phyloP scores from a whole-genome alignment of 2,329 filamentous ascomycete species.

The Colletotrichum sp. region DNA sequence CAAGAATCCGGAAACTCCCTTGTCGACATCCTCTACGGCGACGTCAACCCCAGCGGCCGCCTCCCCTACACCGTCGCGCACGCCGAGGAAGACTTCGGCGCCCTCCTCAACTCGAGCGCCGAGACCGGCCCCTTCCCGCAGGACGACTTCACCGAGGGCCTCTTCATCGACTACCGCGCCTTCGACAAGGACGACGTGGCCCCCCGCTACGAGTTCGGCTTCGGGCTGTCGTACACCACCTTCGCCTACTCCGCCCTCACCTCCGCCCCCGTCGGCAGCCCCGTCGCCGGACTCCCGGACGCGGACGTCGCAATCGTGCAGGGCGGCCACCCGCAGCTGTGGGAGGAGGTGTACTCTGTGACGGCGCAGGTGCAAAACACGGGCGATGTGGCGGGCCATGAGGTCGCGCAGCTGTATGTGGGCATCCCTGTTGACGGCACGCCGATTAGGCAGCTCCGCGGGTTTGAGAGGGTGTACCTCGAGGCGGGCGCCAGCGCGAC shows the following conservation, averaged over 20 bases:
- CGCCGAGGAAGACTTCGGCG: conserved; percentile 76
- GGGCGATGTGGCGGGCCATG: conserved; percentile 65
- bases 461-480: conserved; percentile 53
- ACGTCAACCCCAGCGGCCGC: conserved; percentile 61
- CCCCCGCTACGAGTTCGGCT: conserved; percentile 81
- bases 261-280: conserved; percentile 62
- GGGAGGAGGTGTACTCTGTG: conserved; percentile 50
- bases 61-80: conserved; percentile 74
- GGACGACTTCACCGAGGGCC: conserved; percentile 76
- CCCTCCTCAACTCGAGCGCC: conserved; percentile 60
- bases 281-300: conserved; percentile 40
- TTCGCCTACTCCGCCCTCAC: conserved; percentile 61
- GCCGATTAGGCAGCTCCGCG: conserved; percentile 44
- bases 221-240: conserved; percentile 75
- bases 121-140: conserved; percentile 56
- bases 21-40: conserved; percentile 52
- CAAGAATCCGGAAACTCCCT: conserved; percentile 58
- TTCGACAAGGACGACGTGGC: conserved; percentile 75
- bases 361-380: conserved; percentile 69
- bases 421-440: conserved; percentile 29
- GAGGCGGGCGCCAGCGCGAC: conserved; percentile 36
- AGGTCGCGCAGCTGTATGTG: conserved; percentile 67
- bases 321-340: conserved; percentile 51
- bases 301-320: conserved; percentile 40
- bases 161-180: conserved; percentile 83